Conservation (phyloP, 1,139 yeast species). For the Hyphopichia buzzinii region DNA sequence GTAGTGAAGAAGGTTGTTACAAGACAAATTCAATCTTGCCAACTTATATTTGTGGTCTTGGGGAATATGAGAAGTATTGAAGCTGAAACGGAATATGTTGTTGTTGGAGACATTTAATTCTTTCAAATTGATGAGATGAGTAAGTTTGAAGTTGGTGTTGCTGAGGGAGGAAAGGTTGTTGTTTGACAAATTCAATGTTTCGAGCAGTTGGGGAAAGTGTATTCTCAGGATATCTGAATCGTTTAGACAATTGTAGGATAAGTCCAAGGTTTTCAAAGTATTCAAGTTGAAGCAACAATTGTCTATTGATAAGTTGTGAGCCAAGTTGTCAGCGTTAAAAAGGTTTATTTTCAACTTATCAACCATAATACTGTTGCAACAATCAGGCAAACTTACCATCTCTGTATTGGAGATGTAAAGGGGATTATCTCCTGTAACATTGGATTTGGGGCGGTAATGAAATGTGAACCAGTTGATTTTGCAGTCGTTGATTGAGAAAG, state of each 20-base stretch:
- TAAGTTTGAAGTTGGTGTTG: conserved; percentile 12
- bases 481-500: conserved; percentile 6
- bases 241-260: conserved; percentile 21
- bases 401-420: neutral
- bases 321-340: conserved; percentile 10
- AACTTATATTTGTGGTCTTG: conserved; percentile 4
- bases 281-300: conserved; percentile 9
- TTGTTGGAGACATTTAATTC: conserved; percentile 23
- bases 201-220: conserved; percentile 15
- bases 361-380: conserved; percentile 3
- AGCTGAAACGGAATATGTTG: conserved; percentile 11
- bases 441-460: conserved; percentile 7
- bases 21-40: conserved; percentile 15
- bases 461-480: conserved; percentile 11
- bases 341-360: conserved; percentile 13
- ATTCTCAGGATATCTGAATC: conserved; percentile 11
- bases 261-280: conserved; percentile 16
- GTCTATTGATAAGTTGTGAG: conserved; percentile 8
- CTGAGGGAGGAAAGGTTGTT: conserved; percentile 15
- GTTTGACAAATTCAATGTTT: conserved; percentile 23
- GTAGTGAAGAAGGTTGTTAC: conserved; percentile 13
- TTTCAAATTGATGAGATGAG: conserved; percentile 10
- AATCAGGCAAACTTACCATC: neutral
- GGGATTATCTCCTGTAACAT: neutral
- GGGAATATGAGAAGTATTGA: conserved; percentile 1